Percentiles rank a stretch among this genome's conserved stretches.
These are phyloP conservation scores for Xerocomus minutiporus DNA, from an alignment of 1,284 basidiomycete genomes.

Conservation along the genomic window DNA sequence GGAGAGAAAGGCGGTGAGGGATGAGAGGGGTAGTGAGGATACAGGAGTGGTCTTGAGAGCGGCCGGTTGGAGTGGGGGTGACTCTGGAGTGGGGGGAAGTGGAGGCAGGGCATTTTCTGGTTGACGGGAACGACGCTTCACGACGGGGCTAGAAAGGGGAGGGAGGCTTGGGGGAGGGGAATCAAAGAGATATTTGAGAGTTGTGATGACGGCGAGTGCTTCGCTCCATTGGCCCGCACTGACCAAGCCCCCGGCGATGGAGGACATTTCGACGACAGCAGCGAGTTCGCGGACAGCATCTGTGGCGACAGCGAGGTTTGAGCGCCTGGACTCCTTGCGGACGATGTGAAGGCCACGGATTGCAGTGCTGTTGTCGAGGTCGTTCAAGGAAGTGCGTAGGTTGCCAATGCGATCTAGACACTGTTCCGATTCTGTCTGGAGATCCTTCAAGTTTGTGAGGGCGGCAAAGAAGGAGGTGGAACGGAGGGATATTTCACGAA, in stretches of 20 bases:
- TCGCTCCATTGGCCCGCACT: slow-evolving; percentile 82
- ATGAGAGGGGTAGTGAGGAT: slow-evolving; percentile 49
- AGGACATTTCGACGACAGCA: slow-evolving; percentile 72
- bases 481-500: slow-evolving; percentile 87
- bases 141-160: background rate
- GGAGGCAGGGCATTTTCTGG: slow-evolving; percentile 21
- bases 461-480: slow-evolving; percentile 96
- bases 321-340: slow-evolving; percentile 58
- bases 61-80: slow-evolving; percentile 4
- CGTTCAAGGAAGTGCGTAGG: slow-evolving; percentile 67
- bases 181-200: slow-evolving; percentile 68
- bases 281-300: slow-evolving; percentile 64
- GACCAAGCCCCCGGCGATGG: slow-evolving; percentile 67
- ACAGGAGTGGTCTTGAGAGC: slow-evolving; percentile 19
- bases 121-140: slow-evolving; percentile 10
- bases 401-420: slow-evolving; percentile 76
- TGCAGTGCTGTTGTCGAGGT: slow-evolving; percentile 76
- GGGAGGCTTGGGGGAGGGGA: slow-evolving; percentile 2
- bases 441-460: slow-evolving; percentile 87
- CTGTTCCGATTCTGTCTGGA: slow-evolving; percentile 83
- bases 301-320: slow-evolving; percentile 56
- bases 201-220: slow-evolving; percentile 73
- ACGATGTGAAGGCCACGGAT: slow-evolving; percentile 75
- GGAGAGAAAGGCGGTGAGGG: slow-evolving; percentile 63
- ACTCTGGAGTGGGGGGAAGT: slow-evolving; percentile 37